Evolutionary conservation across 805 yeast species (phyloP).

Genomic region (Hanseniaspora meyeri): DNA sequence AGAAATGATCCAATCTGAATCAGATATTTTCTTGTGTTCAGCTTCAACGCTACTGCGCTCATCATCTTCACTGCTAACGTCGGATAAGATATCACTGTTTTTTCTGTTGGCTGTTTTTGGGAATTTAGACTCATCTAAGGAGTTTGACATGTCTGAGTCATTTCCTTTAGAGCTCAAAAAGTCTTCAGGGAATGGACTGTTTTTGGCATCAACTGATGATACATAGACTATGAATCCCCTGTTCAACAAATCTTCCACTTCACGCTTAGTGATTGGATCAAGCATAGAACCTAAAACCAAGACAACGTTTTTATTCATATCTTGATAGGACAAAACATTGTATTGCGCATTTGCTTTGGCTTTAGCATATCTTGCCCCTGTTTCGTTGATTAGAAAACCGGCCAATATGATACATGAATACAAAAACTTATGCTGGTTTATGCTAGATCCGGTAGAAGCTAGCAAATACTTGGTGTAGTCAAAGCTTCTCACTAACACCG

Average conservation of each 20-base stretch:
- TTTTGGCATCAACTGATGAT: slow-evolving; percentile 18
- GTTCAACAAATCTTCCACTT: slow-evolving; percentile 27
- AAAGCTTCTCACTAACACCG: not conserved
- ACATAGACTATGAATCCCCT: slow-evolving; percentile 26
- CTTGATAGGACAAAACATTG: slow-evolving; percentile 6
- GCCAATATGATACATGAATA: slow-evolving; percentile 3
- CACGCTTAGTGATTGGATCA: slow-evolving; percentile 28
- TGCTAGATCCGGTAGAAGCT: not conserved
- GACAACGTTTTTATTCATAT: slow-evolving; percentile 15
- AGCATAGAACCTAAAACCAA: slow-evolving; percentile 26
- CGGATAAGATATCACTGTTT: slow-evolving; percentile 7
- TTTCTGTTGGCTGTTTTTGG: not conserved
- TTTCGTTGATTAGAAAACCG: not conserved
- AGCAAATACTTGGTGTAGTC: not conserved
- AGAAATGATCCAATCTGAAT: slow-evolving; percentile 11
- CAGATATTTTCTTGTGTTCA: not conserved
- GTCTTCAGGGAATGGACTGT: slow-evolving; percentile 9
- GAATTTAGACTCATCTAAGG: not conserved
- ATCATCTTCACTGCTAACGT: slow-evolving; percentile 10
- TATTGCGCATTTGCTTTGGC: not conserved
- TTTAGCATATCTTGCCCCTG: slow-evolving; percentile 6
- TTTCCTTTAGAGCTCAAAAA: slow-evolving; percentile 24
- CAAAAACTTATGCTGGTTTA: not conserved
- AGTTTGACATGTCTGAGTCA: slow-evolving; percentile 19
- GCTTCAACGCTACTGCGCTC: not conserved